phyloP scores from a whole-genome alignment of 441 rosid genomes.

The Eutrema salsugineum region DNA sequence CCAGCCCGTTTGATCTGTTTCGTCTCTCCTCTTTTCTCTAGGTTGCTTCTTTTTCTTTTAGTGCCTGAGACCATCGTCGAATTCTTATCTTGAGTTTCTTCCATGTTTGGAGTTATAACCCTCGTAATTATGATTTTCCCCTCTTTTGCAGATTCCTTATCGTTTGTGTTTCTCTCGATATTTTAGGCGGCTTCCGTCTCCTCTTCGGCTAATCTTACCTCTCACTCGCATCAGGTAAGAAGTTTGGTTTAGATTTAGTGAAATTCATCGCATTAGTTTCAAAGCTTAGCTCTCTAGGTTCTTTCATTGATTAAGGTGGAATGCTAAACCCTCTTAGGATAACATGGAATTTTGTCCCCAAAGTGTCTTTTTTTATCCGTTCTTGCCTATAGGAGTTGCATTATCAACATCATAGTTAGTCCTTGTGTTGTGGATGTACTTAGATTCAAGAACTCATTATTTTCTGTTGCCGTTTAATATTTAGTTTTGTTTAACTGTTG shows the following conservation, averaged over 20 bases:
- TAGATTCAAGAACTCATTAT: background rate
- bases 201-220: background rate
- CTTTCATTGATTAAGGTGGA: background rate
- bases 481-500: slow-evolving; percentile 12
- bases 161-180: background rate
- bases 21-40: background rate
- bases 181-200: background rate
- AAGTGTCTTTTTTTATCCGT: background rate
- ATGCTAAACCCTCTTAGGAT: background rate
- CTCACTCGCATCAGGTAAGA: slow-evolving; percentile 33
- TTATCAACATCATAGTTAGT: background rate
- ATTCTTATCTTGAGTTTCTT: background rate
- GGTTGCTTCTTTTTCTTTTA: background rate
- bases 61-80: background rate
- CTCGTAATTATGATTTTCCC: background rate
- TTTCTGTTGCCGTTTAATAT: background rate
- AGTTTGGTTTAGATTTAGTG: slow-evolving; percentile 20
- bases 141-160: slow-evolving; percentile 15
- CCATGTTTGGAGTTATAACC: background rate
- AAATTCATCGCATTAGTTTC: background rate
- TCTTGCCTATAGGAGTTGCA: background rate
- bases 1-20: background rate
- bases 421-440: background rate
- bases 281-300: background rate
- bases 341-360: background rate